Percentiles rank a stretch among this genome's conserved stretches.
Evolutionary conservation across 805 yeast species (phyloP).

Genomic region (Tetrapisispora iriomotensis): DNA sequence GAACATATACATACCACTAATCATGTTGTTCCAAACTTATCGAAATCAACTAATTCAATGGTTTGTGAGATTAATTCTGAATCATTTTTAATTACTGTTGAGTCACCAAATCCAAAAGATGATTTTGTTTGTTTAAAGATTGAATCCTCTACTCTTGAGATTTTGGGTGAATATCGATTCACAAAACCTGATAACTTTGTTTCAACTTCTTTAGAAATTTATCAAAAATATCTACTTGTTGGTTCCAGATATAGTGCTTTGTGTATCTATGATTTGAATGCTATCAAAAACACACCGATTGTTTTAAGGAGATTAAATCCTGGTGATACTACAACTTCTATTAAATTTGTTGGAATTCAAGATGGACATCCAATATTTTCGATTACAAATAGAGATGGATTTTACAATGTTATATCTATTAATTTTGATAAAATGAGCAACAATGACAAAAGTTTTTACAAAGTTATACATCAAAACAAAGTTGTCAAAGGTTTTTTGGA

Average conservation of each 20-base stretch:
- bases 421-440: conserved; percentile 10
- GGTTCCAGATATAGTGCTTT: conserved; percentile 69
- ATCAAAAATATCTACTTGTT: conserved; percentile 38
- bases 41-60: conserved; percentile 45
- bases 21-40: conserved; percentile 23
- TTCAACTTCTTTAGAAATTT: conserved; percentile 46
- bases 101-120: conserved; percentile 59
- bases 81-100: conserved; percentile 36
- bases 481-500: conserved; percentile 72
- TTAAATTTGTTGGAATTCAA: conserved; percentile 31
- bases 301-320: conserved; percentile 39
- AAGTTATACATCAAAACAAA: conserved; percentile 46
- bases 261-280: conserved; percentile 39
- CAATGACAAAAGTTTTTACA: conserved; percentile 5
- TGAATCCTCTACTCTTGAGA: conserved; percentile 19
- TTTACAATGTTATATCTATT: conserved; percentile 37
- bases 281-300: conserved; percentile 14
- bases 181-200: conserved; percentile 43
- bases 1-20: conserved; percentile 15
- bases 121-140: conserved; percentile 39
- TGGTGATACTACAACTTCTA: conserved; percentile 62
- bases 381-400: conserved; percentile 60
- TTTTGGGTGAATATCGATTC: conserved; percentile 14
- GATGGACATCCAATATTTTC: conserved; percentile 26
- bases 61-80: conserved; percentile 20